Evolutionary conservation across 768 basidiomycete species (phyloP).

Genomic region (Chalciporus pseudorubinellus): DNA sequence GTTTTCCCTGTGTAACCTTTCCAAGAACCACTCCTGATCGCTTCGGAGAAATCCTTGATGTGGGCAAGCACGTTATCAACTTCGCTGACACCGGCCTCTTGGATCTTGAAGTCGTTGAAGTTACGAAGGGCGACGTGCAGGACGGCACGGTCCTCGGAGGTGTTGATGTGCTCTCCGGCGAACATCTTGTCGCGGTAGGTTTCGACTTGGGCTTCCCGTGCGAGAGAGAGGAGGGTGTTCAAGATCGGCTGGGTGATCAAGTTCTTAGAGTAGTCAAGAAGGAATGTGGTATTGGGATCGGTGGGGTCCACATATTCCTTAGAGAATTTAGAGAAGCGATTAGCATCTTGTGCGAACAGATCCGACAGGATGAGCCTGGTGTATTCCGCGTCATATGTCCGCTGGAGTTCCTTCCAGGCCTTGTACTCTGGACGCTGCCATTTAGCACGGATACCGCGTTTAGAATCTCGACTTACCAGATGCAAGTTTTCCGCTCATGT

Average conservation of each 20-base stretch:
- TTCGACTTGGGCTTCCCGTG: conserved; percentile 85
- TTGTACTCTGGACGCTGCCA: conserved; percentile 61
- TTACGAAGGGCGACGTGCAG: conserved; percentile 91
- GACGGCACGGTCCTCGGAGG: conserved; percentile 95
- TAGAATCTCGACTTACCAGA: conserved; percentile 40
- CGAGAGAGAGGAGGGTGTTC: conserved; percentile 71
- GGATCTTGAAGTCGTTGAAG: conserved; percentile 72
- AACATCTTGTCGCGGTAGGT: conserved; percentile 89
- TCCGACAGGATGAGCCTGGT: conserved; percentile 82
- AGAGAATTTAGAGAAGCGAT: conserved; percentile 85
- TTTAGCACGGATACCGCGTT: not conserved
- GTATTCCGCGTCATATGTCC: conserved; percentile 71
- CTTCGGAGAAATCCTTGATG: conserved; percentile 86
- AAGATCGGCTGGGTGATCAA: conserved; percentile 86
- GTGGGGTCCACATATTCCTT: conserved; percentile 65
- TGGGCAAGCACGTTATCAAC: conserved; percentile 82
- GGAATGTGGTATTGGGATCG: conserved; percentile 71
- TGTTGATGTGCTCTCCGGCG: conserved; percentile 95
- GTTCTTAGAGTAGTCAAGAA: conserved; percentile 98
- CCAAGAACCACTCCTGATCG: conserved; percentile 84
- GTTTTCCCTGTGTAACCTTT: conserved; percentile 96
- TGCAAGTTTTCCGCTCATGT: conserved; percentile 64
- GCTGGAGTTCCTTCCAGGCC: conserved; percentile 89
- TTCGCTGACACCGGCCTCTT: conserved; percentile 78
- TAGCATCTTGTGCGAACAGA: conserved; percentile 86